Evolutionary conservation across 2,329 filamentous ascomycete genomes (phyloP).

Genomic region (Xylaria sp.): DNA sequence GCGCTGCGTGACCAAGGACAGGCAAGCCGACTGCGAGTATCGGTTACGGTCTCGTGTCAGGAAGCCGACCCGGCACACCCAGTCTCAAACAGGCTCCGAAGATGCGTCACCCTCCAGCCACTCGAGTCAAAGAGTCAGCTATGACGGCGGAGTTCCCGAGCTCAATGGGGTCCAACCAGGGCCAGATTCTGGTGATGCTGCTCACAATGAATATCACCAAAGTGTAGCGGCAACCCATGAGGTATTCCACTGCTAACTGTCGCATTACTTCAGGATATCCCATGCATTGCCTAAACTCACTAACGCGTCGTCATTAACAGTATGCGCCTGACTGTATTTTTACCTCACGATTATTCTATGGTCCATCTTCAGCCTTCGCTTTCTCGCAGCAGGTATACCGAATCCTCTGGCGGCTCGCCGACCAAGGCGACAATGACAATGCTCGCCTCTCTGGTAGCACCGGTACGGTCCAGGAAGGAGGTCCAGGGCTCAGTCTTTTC

Average conservation of each 20-base stretch:
- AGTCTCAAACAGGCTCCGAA: slow-evolving; percentile 8
- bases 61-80: slow-evolving; percentile 11
- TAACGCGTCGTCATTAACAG: background rate
- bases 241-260: background rate
- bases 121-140: slow-evolving; percentile 2
- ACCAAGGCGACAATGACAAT: background rate
- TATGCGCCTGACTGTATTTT: slow-evolving; percentile 21
- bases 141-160: background rate
- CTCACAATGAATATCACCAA: slow-evolving; percentile 20
- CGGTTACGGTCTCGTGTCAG: slow-evolving; percentile 21
- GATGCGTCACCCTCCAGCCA: slow-evolving; percentile 1
- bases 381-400: slow-evolving; percentile 32
- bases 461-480: slow-evolving; percentile 26
- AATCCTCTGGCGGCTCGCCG: slow-evolving; percentile 19
- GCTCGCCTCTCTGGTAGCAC: slow-evolving; percentile 2
- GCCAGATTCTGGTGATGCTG: slow-evolving; percentile 1
- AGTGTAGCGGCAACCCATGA: slow-evolving; percentile 29
- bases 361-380: slow-evolving; percentile 30
- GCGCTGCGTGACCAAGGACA: slow-evolving; percentile 20
- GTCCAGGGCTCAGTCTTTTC: slow-evolving; percentile 25
- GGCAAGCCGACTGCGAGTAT: slow-evolving; percentile 23
- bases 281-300: background rate
- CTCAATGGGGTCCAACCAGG: slow-evolving; percentile 13
- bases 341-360: slow-evolving; percentile 29
- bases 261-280: background rate